These are phyloP conservation scores for Kodamaea alishanica DNA, from an alignment of 1,139 yeast genomes.

Conservation along the genomic window DNA sequence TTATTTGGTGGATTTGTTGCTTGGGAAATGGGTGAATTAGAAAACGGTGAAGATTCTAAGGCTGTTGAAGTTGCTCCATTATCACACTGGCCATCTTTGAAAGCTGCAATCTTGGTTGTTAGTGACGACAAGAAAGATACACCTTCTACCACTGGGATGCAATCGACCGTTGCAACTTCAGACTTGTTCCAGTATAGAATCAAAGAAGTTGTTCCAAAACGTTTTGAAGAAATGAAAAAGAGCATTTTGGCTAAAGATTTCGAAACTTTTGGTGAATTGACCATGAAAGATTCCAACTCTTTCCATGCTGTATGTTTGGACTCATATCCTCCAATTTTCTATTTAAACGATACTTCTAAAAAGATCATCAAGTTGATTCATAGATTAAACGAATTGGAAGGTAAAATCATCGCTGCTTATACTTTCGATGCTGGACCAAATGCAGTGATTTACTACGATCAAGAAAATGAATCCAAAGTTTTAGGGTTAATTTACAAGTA, in stretches of 20 bases:
- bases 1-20: conserved; percentile 97
- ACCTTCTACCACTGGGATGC: conserved; percentile 96
- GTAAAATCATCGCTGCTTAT: conserved; percentile 79
- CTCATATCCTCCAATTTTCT: conserved; percentile 92
- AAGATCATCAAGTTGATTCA: conserved; percentile 81
- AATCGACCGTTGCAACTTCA: conserved; percentile 84
- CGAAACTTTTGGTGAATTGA: conserved; percentile 74
- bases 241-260: conserved; percentile 73
- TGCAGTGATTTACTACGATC: conserved; percentile 87
- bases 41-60: conserved; percentile 81
- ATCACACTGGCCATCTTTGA: conserved; percentile 88
- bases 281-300: conserved; percentile 95
- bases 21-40: conserved; percentile 88
- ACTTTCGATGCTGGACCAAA: conserved; percentile 99
- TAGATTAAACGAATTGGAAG: conserved; percentile 63
- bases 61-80: conserved; percentile 88
- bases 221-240: conserved; percentile 78
- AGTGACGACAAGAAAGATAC: conserved; percentile 93
- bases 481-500: conserved; percentile 55
- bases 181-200: conserved; percentile 80
- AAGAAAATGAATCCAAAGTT: conserved; percentile 64
- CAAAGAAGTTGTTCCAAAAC: conserved; percentile 72
- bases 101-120: conserved; percentile 88
- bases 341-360: conserved; percentile 92
- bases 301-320: conserved; percentile 97